Evolutionary conservation across 192 early-diverging fungal species (phyloP).

Genomic region (Coemansia sp.): DNA sequence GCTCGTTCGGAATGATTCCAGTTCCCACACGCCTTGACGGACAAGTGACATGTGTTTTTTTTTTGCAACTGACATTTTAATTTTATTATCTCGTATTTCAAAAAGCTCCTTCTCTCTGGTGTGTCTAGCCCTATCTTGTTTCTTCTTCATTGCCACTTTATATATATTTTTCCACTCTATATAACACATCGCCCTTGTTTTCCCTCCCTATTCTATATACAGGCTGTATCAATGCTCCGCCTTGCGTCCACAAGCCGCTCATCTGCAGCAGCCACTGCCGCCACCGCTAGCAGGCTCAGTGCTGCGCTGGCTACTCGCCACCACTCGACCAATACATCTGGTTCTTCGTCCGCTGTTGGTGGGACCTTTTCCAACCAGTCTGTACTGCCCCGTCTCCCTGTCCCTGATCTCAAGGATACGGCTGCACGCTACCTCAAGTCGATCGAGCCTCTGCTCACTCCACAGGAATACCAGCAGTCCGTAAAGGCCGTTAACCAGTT

Average conservation of each 20-base stretch:
- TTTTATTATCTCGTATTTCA: too few species aligned
- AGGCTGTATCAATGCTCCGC: conserved; percentile 4
- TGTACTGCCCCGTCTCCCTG: conserved; percentile 74
- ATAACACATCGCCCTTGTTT: too few species aligned
- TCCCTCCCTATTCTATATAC: too few species aligned
- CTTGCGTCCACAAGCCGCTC: background rate
- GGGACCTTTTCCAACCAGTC: conserved; percentile 66
- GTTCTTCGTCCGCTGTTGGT: background rate
- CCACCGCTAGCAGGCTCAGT: background rate
- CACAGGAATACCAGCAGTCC: conserved; percentile 57
- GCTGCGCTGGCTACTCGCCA: background rate
- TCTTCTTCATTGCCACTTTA: too few species aligned
- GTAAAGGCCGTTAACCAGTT: conserved; percentile 70
- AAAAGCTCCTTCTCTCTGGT: too few species aligned
- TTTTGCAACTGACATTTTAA: too few species aligned
- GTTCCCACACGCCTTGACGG: background rate
- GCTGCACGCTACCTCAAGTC: conserved; percentile 73
- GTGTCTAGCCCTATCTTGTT: too few species aligned
- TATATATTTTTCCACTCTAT: too few species aligned
- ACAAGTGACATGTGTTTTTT: background rate
- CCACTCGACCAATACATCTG: conserved; percentile 1
- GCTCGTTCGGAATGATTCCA: too few species aligned
- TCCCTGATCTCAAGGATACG: conserved; percentile 78
- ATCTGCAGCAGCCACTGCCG: background rate
- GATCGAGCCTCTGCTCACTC: conserved; percentile 62